phyloP scores from a whole-genome alignment of 2,329 filamentous ascomycete genomes.

The Trichoderma gracile region DNA sequence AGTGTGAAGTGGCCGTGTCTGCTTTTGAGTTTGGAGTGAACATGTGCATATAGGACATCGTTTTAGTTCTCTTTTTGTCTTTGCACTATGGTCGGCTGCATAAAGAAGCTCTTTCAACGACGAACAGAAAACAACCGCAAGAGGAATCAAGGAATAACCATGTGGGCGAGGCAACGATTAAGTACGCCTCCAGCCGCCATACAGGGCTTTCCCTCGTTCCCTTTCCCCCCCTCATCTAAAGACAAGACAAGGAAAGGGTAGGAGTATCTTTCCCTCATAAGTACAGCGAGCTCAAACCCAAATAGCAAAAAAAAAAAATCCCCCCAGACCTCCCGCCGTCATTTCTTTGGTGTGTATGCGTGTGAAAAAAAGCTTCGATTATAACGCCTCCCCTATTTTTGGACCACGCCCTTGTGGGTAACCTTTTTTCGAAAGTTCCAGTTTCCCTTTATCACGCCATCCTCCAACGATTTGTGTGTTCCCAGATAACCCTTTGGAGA shows the following conservation, averaged over 20 bases:
- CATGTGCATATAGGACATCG: not conserved
- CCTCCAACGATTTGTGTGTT: not conserved
- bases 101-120: slow-evolving; percentile 31
- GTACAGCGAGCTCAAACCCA: slow-evolving; percentile 66
- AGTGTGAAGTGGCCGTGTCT: not conserved
- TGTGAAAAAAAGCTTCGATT: slow-evolving; percentile 28
- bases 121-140: not conserved
- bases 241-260: slow-evolving; percentile 32
- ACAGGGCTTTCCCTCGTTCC: slow-evolving; percentile 96
- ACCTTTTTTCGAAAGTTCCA: not conserved
- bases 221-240: slow-evolving; percentile 26
- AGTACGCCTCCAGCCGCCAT: slow-evolving; percentile 79
- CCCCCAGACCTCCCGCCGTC: slow-evolving; percentile 13
- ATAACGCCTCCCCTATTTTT: slow-evolving; percentile 30
- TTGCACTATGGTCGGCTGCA: slow-evolving; percentile 31
- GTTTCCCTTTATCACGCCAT: not conserved
- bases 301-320: slow-evolving; percentile 20
- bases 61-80: slow-evolving; percentile 29
- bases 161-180: slow-evolving; percentile 74
- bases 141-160: slow-evolving; percentile 26
- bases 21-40: not conserved
- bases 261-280: slow-evolving; percentile 99
- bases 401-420: slow-evolving; percentile 25
- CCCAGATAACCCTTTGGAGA: not conserved
- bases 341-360: not conserved